Percentiles rank a stretch among this genome's conserved stretches.
Evolutionary conservation across 2,329 filamentous ascomycete species (phyloP).

Genomic region (Aspergillus costaricaensis): DNA sequence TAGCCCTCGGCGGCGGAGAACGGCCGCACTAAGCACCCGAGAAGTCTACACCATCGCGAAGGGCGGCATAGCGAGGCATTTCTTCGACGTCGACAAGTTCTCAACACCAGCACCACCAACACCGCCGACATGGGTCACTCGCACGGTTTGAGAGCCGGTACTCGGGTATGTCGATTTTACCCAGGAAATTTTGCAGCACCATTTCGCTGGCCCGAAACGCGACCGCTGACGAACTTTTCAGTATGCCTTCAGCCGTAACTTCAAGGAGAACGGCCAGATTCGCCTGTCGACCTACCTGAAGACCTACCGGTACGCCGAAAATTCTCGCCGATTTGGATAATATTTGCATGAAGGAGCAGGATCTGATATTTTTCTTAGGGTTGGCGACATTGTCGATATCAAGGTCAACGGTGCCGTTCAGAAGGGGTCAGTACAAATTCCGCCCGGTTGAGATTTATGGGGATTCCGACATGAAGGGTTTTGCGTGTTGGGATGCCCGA

Average conservation of each 20-base stretch:
- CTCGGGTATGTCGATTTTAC: conserved; percentile 64
- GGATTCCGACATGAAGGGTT: conserved; percentile 10
- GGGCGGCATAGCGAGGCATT: conserved; percentile 30
- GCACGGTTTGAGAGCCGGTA: conserved; percentile 82
- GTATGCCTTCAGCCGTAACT: conserved; percentile 92
- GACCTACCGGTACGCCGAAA: conserved; percentile 73
- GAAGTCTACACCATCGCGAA: conserved; percentile 26
- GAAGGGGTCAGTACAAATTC: conserved; percentile 75
- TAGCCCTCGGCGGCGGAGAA: conserved; percentile 22
- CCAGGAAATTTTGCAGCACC: conserved; percentile 4
- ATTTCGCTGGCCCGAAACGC: conserved; percentile 16
- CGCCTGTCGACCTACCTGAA: conserved; percentile 89
- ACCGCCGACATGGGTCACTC: conserved; percentile 79
- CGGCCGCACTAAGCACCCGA: conserved; percentile 32
- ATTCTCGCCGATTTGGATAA: conserved; percentile 17
- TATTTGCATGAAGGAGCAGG: conserved; percentile 25
- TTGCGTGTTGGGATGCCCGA: conserved; percentile 3
- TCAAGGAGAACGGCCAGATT: conserved; percentile 96
- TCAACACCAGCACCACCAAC: conserved; percentile 47
- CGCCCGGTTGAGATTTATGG: conserved; percentile 17
- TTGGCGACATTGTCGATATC: conserved; percentile 98
- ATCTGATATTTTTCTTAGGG: conserved; percentile 61
- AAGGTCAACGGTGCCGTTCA: conserved; percentile 98
- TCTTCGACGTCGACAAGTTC: conserved; percentile 41
- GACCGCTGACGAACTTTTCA: conserved; percentile 44